Conservation (phyloP, 306 rosid species). For the Erythrophleum fordii region DNA sequence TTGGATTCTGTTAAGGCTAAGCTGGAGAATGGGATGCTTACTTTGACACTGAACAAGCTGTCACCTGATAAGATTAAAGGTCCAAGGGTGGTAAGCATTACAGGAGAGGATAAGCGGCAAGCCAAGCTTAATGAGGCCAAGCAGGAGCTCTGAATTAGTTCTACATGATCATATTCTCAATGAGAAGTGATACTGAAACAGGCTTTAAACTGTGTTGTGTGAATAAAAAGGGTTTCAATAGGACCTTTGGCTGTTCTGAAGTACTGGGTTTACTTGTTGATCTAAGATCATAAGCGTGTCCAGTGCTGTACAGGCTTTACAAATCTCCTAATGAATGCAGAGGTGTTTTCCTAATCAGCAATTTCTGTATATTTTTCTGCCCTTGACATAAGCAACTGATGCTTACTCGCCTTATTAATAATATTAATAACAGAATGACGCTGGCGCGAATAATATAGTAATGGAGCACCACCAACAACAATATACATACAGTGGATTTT, state of each 20-base stretch:
- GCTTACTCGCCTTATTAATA: neutral
- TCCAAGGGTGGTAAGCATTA: conserved; percentile 60
- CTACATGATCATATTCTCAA: neutral
- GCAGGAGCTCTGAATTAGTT: conserved; percentile 59
- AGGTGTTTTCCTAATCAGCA: neutral
- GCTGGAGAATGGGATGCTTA: conserved; percentile 69
- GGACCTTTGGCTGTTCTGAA: conserved; percentile 13
- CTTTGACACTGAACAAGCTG: conserved; percentile 55
- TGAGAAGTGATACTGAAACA: neutral
- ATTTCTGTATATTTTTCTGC: neutral
- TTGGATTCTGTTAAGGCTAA: conserved; percentile 63
- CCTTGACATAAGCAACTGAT: neutral
- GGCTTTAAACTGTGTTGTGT: conserved; percentile 20
- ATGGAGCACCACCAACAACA: too few species aligned
- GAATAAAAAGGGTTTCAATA: conserved; percentile 39
- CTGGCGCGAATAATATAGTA: too few species aligned
- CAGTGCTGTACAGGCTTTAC: neutral
- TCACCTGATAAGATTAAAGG: conserved; percentile 66
- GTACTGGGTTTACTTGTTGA: neutral
- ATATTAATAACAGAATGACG: neutral
- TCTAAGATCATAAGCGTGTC: neutral
- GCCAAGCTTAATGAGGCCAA: conserved; percentile 38
- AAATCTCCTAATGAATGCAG: neutral
- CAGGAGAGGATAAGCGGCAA: conserved; percentile 38
- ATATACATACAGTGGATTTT: too few species aligned